Base-by-base conservation (phyloP, 148 eudicot species). In the Euryodendron excelsum region DNA sequence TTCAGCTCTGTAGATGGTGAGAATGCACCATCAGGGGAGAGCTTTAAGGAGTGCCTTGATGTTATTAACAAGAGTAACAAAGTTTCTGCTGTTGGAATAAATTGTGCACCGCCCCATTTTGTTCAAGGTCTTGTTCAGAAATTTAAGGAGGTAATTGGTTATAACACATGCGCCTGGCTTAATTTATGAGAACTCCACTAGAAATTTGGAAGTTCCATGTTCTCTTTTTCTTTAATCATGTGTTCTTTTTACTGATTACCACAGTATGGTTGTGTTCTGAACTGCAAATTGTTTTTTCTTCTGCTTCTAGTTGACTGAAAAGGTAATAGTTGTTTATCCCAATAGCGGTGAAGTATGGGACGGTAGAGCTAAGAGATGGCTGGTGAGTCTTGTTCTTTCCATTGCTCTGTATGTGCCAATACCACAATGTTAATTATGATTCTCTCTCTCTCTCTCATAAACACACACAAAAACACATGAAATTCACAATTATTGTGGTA, bases 311-410 rank as follows among this genome's bases (percentile, higher is more conserved):
- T 39, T 82, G 77, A 94, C 97, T 1, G 78, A 70, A 48, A 94
- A 94, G 81, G 73, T 87, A 31, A 91, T 94, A 67, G 80, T 89
- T 56, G 97, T 92, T 10, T 94, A 94, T 73, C 98, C 98, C 14
- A 94, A 94, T 74, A 94, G 97, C 62, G 97, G 98, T 4, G 97
- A 91, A 80, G 87, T 81, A 56, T 94, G 92, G 93, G 98, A 94
- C 83, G 98, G 93, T 72, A 81, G 66, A 78, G 91, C 91, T 17
- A 94, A 94, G 84, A 80, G 65, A 84, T 94, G 98, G 98, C 90
- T 88, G 98, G 98, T 94, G 74, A 85, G 98, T 80, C 13, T 8
- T 60, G 25, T 33, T 37, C 20, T 18, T 72, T 23, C 36, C 60
- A 13, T 8, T 8, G 17, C 37, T 27, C 30, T 28, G 34, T 30